Percentiles rank a stretch among this genome's conserved stretches.
phyloP scores from a whole-genome alignment of 768 basidiomycete species.

The Lentinula detonsa region DNA sequence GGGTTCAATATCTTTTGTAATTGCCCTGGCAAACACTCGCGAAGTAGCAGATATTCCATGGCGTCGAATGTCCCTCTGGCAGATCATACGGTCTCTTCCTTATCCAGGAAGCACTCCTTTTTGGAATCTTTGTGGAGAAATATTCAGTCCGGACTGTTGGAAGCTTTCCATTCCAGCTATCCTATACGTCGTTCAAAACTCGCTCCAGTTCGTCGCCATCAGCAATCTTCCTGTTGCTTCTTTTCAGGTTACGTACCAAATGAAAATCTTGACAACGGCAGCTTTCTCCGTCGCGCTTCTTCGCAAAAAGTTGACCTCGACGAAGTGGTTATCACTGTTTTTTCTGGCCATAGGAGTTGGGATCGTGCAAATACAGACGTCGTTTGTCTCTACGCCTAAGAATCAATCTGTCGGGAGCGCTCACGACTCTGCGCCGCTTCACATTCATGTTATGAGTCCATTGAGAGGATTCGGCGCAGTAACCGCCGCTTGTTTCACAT shows the following conservation, averaged over 20 bases:
- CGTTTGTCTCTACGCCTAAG: conserved; percentile 23
- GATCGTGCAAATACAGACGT: conserved; percentile 89
- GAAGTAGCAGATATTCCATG: conserved; percentile 34
- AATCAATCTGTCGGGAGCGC: conserved; percentile 56
- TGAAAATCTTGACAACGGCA: conserved; percentile 97
- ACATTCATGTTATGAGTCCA: conserved; percentile 75
- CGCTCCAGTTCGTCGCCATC: conserved; percentile 94
- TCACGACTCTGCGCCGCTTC: conserved; percentile 51
- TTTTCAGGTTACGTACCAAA: conserved; percentile 97
- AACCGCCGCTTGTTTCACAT: conserved; percentile 81
- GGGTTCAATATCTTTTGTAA: conserved; percentile 83
- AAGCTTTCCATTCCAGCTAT: conserved; percentile 96
- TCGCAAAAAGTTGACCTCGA: conserved; percentile 60
- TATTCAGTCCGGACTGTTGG: conserved; percentile 95
- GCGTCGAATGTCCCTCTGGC: conserved; percentile 33
- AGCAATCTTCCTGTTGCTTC: conserved; percentile 94
- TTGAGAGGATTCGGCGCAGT: conserved; percentile 82
- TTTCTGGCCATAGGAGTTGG: conserved; percentile 90
- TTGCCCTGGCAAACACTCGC: conserved; percentile 60
- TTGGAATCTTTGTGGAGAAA: conserved; percentile 54
- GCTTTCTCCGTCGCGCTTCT: conserved; percentile 85
- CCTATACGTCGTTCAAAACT: conserved; percentile 94
- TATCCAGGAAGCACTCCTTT: conserved; percentile 46
- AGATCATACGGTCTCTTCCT: conserved; percentile 27
- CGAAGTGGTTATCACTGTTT: conserved; percentile 85